Base-by-base conservation (phyloP, 129 eudicot genomes). In the Pseudognaphalium luteoalbum region DNA sequence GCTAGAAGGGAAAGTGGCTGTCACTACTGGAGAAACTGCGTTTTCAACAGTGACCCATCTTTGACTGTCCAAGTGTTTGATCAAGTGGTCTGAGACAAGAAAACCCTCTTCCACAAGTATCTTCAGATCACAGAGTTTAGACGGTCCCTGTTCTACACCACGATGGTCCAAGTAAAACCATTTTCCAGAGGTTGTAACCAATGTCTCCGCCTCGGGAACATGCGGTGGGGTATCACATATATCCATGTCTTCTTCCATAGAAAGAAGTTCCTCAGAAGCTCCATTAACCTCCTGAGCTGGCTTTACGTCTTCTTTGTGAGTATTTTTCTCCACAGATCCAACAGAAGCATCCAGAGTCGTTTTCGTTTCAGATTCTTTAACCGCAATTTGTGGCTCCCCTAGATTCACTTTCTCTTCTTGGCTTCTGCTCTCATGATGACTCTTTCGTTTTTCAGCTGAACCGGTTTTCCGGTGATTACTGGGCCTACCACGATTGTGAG, bases 191-290 rank as follows among this genome's bases (percentile, higher is more conserved):
- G 70, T 81, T 47, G 86, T 77, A 77, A 85, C 85, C 1, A 73
- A 68, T 67, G 86, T 72, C 9, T 72, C 74, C 12, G 93, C 58
- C 44, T 75, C 75, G 3, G 97, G 82, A 51, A 80, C 92, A 84
- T 94, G 98, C 58, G 98, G 98, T n/a, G 98, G 98, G 21, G 98
- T 94, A 75, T 94, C 85, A 54, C 98, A 88, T 60, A 94, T 94
- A 84, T 94, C 98, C 98, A 94, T 94, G 81, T 94, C 98, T 84
- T 94, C 98, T 75, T 94, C 98, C 98, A 94, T 94, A 5, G 98
- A 94, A 62, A 83, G 87, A 60, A 84, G 76, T 61, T 88, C 98
- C 69, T 91, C 98, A 5, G 65, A 72, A 54, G 73, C 80, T 74
- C 90, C 97, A 72, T 84, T 89, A 54, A 82, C 92, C 84, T 78